These are phyloP conservation scores for Pleurotus platypus DNA, from an alignment of 768 basidiomycete species.

Conservation along the genomic window DNA sequence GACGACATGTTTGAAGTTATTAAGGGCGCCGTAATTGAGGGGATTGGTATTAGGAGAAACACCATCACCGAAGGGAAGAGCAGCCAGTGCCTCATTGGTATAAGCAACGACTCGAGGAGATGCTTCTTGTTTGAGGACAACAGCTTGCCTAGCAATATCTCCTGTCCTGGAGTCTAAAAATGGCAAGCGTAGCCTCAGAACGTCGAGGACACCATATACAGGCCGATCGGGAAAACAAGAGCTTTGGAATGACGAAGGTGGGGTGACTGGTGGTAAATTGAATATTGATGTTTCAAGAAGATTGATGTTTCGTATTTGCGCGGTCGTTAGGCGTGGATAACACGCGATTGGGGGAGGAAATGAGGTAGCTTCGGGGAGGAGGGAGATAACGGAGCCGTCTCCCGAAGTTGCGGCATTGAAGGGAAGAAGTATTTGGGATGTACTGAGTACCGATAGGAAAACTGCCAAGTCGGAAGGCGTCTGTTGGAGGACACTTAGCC, in stretches of 20 bases:
- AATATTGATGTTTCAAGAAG: constrained; percentile 50
- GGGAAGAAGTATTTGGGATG: constrained; percentile 49
- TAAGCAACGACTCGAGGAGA: constrained; percentile 49
- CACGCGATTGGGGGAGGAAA: constrained; percentile 64
- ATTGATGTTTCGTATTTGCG: constrained; percentile 39
- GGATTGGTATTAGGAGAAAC: constrained; percentile 34
- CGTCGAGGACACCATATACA: constrained; percentile 59
- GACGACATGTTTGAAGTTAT: constrained; percentile 52
- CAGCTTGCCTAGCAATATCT: constrained; percentile 43
- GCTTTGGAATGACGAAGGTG: constrained; percentile 35
- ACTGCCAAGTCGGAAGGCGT: constrained; percentile 32
- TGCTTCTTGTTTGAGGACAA: constrained; percentile 39
- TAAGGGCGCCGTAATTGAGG: constrained; percentile 51
- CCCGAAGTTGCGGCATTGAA: constrained; percentile 49
- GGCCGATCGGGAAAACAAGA: constrained; percentile 55
- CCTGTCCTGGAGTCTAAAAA: constrained; percentile 42
- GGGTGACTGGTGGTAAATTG: constrained; percentile 32
- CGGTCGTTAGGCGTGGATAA: constrained; percentile 45
- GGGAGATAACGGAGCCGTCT: constrained; percentile 25
- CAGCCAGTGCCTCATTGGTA: constrained; percentile 46
- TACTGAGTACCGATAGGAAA: constrained; percentile 45
- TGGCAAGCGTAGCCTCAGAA: constrained; percentile 55
- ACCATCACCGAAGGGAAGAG: constrained; percentile 26
- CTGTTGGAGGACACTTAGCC: constrained; percentile 50
- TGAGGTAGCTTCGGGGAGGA: constrained; percentile 38